These are phyloP conservation scores for Globisporangium paroecandrum DNA, from an alignment of 352 stramenopile genomes.

Conservation along the genomic window DNA sequence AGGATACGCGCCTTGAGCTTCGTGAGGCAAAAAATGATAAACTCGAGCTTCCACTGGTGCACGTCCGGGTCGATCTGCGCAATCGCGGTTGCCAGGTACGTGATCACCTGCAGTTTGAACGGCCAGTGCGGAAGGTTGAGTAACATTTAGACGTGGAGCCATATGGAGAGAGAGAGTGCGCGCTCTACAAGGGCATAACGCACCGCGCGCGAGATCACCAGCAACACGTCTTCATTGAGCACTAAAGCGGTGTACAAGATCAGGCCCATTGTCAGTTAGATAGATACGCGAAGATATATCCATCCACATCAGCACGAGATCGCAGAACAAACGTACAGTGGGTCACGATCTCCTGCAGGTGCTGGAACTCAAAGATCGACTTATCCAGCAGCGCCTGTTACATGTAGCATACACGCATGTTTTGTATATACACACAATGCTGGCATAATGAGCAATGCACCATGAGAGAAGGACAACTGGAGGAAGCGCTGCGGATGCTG, in stretches of 20 bases:
- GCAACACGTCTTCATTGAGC: constrained; percentile 70
- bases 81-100: constrained; percentile 59
- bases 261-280: background rate
- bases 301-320: background rate
- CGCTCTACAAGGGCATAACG: background rate
- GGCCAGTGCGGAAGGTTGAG: background rate
- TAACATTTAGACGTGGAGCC: background rate
- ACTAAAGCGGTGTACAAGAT: constrained; percentile 26
- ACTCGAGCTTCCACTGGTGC: constrained; percentile 73
- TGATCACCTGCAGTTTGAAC: constrained; percentile 46
- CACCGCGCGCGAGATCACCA: constrained; percentile 76
- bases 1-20: constrained; percentile 81
- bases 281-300: background rate
- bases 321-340: constrained; percentile 37
- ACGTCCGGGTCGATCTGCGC: constrained; percentile 54
- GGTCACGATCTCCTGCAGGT: constrained; percentile 59
- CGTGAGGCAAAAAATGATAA: constrained; percentile 65
- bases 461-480: background rate
- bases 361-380: constrained; percentile 34
- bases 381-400: constrained; percentile 47
- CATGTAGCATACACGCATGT: background rate
- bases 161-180: too few relatives aligned
- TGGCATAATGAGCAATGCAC: background rate
- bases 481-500: background rate
- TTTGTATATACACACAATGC: background rate